Conservation (phyloP, 768 basidiomycete species). For the Lactarius psammicola region DNA sequence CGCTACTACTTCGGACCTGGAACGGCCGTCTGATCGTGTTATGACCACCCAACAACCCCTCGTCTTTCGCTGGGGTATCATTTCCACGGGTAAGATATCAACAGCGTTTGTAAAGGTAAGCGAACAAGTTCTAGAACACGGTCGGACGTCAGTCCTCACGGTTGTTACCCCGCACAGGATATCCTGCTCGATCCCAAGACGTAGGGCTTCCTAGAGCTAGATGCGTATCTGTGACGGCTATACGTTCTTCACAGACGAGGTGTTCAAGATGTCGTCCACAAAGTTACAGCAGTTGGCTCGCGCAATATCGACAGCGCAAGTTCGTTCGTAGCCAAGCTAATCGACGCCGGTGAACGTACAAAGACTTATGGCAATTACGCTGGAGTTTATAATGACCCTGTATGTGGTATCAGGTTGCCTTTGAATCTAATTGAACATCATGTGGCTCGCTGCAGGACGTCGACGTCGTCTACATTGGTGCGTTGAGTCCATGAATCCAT, state of each 20-base stretch:
- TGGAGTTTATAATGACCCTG: conserved; percentile 35
- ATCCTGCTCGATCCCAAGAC: conserved; percentile 71
- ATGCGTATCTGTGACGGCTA: conserved; percentile 1
- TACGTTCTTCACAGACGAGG: conserved; percentile 48
- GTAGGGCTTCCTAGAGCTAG: conserved; percentile 40
- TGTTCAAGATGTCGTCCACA: conserved; percentile 64
- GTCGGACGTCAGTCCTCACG: not conserved
- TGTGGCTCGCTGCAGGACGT: conserved; percentile 46
- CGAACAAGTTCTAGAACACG: not conserved
- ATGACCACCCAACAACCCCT: conserved; percentile 37
- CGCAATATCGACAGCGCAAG: conserved; percentile 66
- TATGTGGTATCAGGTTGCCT: conserved; percentile 13
- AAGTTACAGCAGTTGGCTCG: conserved; percentile 74
- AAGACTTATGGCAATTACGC: conserved; percentile 74
- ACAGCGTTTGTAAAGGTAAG: conserved; percentile 62
- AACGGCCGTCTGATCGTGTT: not conserved
- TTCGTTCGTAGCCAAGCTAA: conserved; percentile 58
- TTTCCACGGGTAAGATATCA: conserved; percentile 78
- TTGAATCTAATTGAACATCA: not conserved
- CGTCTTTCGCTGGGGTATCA: conserved; percentile 78
- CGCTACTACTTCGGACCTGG: too few relatives aligned
- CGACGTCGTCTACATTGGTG: conserved; percentile 75
- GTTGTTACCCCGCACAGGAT: conserved; percentile 49
- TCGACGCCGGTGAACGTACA: conserved; percentile 50
- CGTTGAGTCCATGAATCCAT: not conserved